A percentile compares a stretch with the other conserved stretches of the same genome.
Conservation (phyloP, 129 eudicot genomes). For the Flaveria robusta region DNA sequence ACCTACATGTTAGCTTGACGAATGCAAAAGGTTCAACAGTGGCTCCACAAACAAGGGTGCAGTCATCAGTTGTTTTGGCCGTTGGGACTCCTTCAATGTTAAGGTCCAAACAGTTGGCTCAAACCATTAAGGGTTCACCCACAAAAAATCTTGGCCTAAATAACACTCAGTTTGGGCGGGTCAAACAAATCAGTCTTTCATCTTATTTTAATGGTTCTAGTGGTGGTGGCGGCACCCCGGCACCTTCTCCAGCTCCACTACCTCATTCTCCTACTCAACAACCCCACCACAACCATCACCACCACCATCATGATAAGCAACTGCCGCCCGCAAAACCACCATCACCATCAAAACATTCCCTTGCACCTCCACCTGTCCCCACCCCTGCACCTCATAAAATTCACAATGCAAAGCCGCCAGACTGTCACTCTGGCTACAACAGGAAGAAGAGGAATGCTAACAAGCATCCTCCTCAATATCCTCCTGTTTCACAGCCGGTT, state of each 20-base stretch:
- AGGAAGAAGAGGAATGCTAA: conserved; percentile 38
- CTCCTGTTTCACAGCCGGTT: conserved; percentile 57
- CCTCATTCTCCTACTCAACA: conserved; percentile 46
- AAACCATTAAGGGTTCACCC: conserved; percentile 76
- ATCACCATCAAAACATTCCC: conserved; percentile 50
- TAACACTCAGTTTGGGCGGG: conserved; percentile 84
- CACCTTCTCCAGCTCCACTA: conserved; percentile 69
- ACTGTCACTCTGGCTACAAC: conserved; percentile 45
- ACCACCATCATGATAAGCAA: conserved; percentile 39
- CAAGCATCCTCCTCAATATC: conserved; percentile 40
- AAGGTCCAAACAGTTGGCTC: conserved; percentile 85
- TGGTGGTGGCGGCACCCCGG: conserved; percentile 36
- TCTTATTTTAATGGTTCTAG: conserved; percentile 54
- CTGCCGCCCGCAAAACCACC: conserved; percentile 65
- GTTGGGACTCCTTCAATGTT: conserved; percentile 72
- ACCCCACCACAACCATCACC: conserved; percentile 57
- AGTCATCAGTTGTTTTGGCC: conserved; percentile 61
- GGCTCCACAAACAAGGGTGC: conserved; percentile 71
- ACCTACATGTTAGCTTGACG: conserved; percentile 74
- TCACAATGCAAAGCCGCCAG: conserved; percentile 53
- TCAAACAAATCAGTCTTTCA: conserved; percentile 94
- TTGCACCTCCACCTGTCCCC: conserved; percentile 33
- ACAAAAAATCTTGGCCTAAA: conserved; percentile 91
- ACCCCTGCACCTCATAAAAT: conserved; percentile 46
- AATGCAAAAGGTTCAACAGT: conserved; percentile 86